Base-by-base conservation (phyloP, 2,329 filamentous ascomycete genomes). In the Talaromyces sp. region DNA sequence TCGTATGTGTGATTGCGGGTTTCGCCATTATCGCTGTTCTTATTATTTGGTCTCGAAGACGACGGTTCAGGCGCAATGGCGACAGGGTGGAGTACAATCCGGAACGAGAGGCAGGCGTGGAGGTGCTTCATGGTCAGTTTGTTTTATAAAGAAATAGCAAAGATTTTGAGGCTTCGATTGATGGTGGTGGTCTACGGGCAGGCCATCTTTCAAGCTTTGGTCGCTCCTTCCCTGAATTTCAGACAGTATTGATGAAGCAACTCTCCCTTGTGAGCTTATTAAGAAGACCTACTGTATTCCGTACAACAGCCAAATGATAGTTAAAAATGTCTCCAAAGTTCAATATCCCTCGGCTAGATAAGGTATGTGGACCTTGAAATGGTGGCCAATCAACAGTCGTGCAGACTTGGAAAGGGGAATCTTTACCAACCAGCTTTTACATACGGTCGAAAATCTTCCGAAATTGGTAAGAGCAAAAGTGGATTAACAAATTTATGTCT, bases 1-100 rank as follows among this genome's bases (percentile, higher is more conserved):
- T 54, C 47, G 47, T 19, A 35, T 62, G 60, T 37, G 60, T 54
- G 47, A 54, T 54, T 19, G 45, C 33, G 35, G 27, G 13, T 8
- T 62, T 62, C 13, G 27, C 27, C 19, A 33, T 62, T 22, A n/a
- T 62, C 47, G 60, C 50, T 39, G 10, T 54, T 27, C 15, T 54
- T 5, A 49, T 62, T 50, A 15, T 41, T 9, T 52, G 45, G 60
- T 50, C 22, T 41, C 60, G 60, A 4, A 27, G 35, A 54, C 35
- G 60, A 22, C 35, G 47, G 9, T 50, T 50, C 19, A 22, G 47
- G 27, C 33, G 35, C 3, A 39, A 62, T 13, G 60, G 52, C 52
- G 37, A 56, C 33, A 22, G 31, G 31, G n/a, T 33, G 47, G 31
- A 62, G 11, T 54, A 62, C 33, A 41, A 41, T 33, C 5, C 45